phyloP scores from a whole-genome alignment of 2,329 filamentous ascomycete species.

The Stylonectria norvegica region DNA sequence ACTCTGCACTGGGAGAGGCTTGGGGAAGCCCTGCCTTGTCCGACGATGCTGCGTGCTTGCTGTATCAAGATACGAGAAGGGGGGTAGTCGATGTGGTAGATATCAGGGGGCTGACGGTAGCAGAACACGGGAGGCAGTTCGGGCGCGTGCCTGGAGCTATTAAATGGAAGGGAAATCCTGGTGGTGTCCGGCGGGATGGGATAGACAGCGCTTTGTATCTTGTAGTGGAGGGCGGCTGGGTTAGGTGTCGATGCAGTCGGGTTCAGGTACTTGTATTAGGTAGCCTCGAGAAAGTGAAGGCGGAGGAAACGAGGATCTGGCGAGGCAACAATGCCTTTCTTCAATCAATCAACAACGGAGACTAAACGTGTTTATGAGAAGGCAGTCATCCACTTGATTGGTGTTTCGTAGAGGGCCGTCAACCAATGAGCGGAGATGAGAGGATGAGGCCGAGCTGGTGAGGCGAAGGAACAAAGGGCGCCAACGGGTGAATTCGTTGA shows the following conservation, averaged over 20 bases:
- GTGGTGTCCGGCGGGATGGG: constrained; percentile 4
- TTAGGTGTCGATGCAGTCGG: constrained; percentile 26
- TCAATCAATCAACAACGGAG: constrained; percentile 26
- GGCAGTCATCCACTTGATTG: constrained; percentile 32
- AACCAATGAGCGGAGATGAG: constrained; percentile 34
- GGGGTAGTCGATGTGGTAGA: background rate
- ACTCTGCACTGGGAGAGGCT: constrained; percentile 14
- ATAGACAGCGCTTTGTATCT: constrained; percentile 16
- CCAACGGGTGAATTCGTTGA: constrained; percentile 30
- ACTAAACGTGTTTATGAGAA: constrained; percentile 30
- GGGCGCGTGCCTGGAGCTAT: constrained; percentile 5
- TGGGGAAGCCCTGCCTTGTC: constrained; percentile 16
- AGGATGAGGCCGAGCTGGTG: constrained; percentile 32
- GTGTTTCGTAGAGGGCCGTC: constrained; percentile 28
- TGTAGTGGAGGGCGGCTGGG: constrained; percentile 24
- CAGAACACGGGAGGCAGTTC: constrained; percentile 1
- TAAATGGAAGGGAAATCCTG: constrained; percentile 1
- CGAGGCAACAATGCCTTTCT: constrained; percentile 20
- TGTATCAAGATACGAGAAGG: constrained; percentile 11
- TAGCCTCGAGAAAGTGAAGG: constrained; percentile 12
- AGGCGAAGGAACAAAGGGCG: constrained; percentile 19
- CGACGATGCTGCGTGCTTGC: constrained; percentile 5
- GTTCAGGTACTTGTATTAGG: constrained; percentile 14
- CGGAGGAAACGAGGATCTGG: constrained; percentile 22
- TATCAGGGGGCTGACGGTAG: background rate